These are phyloP conservation scores for Cladosporium sp. DNA, from an alignment of 2,329 filamentous ascomycete genomes.

Conservation along the genomic window DNA sequence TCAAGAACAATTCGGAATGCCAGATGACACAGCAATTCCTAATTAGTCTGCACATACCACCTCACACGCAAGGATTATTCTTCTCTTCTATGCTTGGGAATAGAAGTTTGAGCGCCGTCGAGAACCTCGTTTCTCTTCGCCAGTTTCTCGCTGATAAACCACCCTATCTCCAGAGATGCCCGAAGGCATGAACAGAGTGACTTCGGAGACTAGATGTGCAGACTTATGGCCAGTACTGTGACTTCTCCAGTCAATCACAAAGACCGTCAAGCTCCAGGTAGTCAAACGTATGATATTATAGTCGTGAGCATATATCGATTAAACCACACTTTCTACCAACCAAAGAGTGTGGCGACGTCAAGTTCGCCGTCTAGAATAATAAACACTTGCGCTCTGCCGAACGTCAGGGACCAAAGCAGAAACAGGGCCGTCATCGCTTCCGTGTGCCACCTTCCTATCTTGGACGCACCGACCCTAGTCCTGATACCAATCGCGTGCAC, in stretches of 20 bases:
- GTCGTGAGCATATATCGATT: background rate
- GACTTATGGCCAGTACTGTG: background rate
- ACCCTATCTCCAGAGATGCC: background rate
- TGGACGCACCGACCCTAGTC: background rate
- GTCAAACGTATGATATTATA: background rate
- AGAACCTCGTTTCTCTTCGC: too few relatives aligned
- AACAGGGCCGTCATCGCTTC: conserved; percentile 9
- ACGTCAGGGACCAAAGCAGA: background rate
- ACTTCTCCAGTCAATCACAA: background rate
- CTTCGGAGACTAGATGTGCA: background rate
- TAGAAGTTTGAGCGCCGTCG: too few relatives aligned
- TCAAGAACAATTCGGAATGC: too few relatives aligned
- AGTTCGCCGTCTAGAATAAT: background rate
- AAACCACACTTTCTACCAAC: background rate
- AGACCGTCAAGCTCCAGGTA: background rate
- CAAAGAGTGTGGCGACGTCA: background rate
- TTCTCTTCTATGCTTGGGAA: background rate
- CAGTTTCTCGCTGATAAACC: too few relatives aligned
- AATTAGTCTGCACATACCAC: too few relatives aligned
- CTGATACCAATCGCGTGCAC: conserved; percentile 11
- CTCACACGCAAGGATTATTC: too few relatives aligned
- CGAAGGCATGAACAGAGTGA: background rate
- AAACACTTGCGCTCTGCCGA: background rate
- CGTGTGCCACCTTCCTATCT: conserved; percentile 11
- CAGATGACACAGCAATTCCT: too few relatives aligned